These are phyloP conservation scores for Eucalyptus tenuipes DNA, from an alignment of 345 rosid species.

Conservation along the genomic window DNA sequence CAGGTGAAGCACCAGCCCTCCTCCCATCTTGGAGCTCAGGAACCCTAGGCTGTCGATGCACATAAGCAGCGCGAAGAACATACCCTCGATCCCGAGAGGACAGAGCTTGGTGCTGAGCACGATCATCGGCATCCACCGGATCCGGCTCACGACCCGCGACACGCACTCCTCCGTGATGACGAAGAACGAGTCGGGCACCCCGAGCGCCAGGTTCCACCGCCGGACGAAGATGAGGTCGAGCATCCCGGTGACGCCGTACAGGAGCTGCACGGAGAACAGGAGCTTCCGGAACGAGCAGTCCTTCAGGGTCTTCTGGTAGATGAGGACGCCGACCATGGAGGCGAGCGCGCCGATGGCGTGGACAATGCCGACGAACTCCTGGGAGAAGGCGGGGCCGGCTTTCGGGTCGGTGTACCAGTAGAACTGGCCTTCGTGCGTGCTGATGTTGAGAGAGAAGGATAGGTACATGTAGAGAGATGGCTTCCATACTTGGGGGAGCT, in stretches of 20 bases:
- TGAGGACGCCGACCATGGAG: constrained; percentile 60
- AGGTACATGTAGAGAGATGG: constrained; percentile 74
- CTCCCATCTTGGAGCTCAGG: constrained; percentile 56
- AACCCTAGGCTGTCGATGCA: constrained; percentile 63
- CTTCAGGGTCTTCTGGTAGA: constrained; percentile 67
- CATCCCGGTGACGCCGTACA: constrained; percentile 53
- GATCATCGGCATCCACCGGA: constrained; percentile 77
- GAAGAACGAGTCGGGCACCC: constrained; percentile 70
- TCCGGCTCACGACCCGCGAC: constrained; percentile 35
- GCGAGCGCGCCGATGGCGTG: constrained; percentile 68
- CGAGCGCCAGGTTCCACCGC: constrained; percentile 50
- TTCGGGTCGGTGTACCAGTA: constrained; percentile 78
- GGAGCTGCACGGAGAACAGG: constrained; percentile 50
- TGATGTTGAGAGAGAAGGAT: constrained; percentile 61
- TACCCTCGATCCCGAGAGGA: constrained; percentile 75
- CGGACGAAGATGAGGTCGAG: constrained; percentile 58
- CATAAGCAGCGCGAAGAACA: constrained; percentile 68
- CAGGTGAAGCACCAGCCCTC: constrained; percentile 47
- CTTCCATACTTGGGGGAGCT: constrained; percentile 73
- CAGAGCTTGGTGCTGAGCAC: constrained; percentile 66
- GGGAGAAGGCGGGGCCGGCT: constrained; percentile 77
- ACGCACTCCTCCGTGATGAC: constrained; percentile 62
- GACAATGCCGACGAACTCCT: constrained; percentile 65
- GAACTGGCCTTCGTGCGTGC: constrained; percentile 74
- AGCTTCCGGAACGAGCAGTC: constrained; percentile 45